A percentile compares a stretch with the other conserved stretches of the same genome.
These are phyloP conservation scores for Sugiyamaella marilandica DNA, from an alignment of 805 yeast species.

Conservation along the genomic window DNA sequence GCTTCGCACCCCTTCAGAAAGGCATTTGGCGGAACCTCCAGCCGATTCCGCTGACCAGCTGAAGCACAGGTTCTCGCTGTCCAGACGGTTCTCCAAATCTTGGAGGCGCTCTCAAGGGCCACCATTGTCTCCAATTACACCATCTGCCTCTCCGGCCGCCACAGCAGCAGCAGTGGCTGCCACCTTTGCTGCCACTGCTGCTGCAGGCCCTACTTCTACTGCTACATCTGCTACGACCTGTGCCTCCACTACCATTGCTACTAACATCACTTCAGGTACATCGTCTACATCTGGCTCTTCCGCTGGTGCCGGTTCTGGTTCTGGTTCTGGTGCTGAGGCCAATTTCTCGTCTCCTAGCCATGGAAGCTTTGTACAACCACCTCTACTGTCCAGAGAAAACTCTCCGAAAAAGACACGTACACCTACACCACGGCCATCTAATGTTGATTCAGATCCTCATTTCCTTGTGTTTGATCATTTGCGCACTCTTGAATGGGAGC, in stretches of 20 bases:
- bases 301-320: too few species aligned
- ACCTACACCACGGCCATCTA: background rate
- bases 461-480: conserved; percentile 19
- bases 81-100: background rate
- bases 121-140: too few species aligned
- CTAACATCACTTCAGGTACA: too few species aligned
- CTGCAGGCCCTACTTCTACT: background rate
- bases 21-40: background rate
- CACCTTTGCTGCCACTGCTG: background rate
- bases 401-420: background rate
- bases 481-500: conserved; percentile 27
- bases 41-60: background rate
- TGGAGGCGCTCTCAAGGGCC: background rate
- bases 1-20: too few species aligned
- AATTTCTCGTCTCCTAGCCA: too few species aligned
- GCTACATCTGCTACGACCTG: too few species aligned
- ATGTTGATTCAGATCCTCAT: conserved; percentile 5
- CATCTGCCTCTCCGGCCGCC: too few species aligned
- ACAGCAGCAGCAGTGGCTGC: too few species aligned
- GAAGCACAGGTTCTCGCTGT: background rate
- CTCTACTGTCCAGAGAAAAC: background rate
- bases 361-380: too few species aligned
- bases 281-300: too few species aligned
- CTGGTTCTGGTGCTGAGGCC: too few species aligned
- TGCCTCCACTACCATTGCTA: too few species aligned